These are phyloP conservation scores for Lachancea waltii DNA, from an alignment of 805 yeast genomes.

Conservation along the genomic window DNA sequence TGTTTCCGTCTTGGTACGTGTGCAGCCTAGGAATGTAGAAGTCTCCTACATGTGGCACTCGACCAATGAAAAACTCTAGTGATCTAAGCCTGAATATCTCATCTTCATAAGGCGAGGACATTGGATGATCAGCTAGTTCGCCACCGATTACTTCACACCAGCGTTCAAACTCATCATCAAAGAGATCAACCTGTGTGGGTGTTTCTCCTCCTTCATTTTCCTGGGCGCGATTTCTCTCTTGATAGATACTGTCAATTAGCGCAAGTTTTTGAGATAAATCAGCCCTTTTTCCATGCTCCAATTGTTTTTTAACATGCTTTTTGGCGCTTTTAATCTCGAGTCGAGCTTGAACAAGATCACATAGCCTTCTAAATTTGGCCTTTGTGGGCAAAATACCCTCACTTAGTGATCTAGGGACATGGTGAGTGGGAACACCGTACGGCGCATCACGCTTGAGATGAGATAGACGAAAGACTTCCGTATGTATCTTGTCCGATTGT, in stretches of 20 bases:
- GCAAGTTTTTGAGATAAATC: conserved; percentile 20
- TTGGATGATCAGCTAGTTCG: conserved; percentile 24
- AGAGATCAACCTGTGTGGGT: conserved; percentile 1
- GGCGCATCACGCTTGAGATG: conserved; percentile 27
- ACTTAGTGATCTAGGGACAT: conserved; percentile 22
- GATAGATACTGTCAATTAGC: conserved; percentile 18
- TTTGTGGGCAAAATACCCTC: conserved; percentile 22
- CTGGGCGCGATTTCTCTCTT: conserved; percentile 12
- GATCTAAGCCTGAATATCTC: conserved; percentile 25
- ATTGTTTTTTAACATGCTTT: conserved; percentile 20
- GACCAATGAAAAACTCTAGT: conserved; percentile 29
- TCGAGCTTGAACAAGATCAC: conserved; percentile 20
- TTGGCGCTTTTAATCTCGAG: conserved; percentile 23
- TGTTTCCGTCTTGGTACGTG: conserved; percentile 15
- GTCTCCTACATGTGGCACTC: conserved; percentile 29
- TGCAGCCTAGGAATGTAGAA: conserved; percentile 28
- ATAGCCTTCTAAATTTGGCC: conserved; percentile 22
- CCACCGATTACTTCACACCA: conserved; percentile 24
- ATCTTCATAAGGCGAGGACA: conserved; percentile 25
- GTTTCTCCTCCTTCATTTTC: conserved; percentile 10
- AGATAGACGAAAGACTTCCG: conserved; percentile 23
- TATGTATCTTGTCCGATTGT: conserved; percentile 24
- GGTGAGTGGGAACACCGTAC: conserved; percentile 22
- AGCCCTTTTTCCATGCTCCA: conserved; percentile 20
- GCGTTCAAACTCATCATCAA: conserved; percentile 19